phyloP scores from a whole-genome alignment of 768 basidiomycete species.

The Auricularia auricula-judae region DNA sequence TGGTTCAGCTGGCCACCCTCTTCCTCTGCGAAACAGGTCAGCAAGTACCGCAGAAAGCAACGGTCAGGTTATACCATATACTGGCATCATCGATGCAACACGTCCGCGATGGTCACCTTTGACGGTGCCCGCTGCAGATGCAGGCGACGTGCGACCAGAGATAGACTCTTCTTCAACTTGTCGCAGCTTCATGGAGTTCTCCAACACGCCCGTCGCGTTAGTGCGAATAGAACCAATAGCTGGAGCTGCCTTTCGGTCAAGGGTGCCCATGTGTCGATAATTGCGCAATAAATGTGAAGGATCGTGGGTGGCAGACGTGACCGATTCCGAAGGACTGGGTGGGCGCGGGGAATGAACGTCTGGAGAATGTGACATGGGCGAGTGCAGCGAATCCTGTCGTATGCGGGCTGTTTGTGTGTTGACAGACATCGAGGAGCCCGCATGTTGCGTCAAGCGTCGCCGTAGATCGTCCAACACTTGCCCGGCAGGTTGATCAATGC shows the following conservation, averaged over 20 bases:
- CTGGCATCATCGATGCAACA: slow-evolving; percentile 38
- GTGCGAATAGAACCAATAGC: slow-evolving; percentile 79
- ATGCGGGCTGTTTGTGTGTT: background rate
- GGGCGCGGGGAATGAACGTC: slow-evolving; percentile 26
- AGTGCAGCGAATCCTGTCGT: background rate
- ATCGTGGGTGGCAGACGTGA: slow-evolving; percentile 61
- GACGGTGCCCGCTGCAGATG: slow-evolving; percentile 46
- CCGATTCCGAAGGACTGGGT: slow-evolving; percentile 73
- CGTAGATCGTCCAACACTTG: background rate
- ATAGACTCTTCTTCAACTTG: slow-evolving; percentile 35
- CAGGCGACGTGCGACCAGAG: slow-evolving; percentile 73
- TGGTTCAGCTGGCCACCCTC: slow-evolving; percentile 22
- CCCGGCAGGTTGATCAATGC: slow-evolving; percentile 5
- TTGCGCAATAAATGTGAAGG: slow-evolving; percentile 22
- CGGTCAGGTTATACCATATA: slow-evolving; percentile 43
- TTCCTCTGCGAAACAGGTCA: background rate
- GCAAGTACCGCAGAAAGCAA: background rate
- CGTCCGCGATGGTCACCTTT: slow-evolving; percentile 36
- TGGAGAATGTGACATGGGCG: background rate
- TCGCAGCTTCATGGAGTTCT: slow-evolving; percentile 59
- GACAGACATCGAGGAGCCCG: background rate
- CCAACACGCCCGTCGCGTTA: slow-evolving; percentile 73
- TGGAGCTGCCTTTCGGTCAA: slow-evolving; percentile 79
- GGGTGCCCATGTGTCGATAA: slow-evolving; percentile 46
- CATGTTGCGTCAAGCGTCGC: background rate